Conservation (phyloP, 1,139 yeast genomes). For the Geotrichum restrictum region DNA sequence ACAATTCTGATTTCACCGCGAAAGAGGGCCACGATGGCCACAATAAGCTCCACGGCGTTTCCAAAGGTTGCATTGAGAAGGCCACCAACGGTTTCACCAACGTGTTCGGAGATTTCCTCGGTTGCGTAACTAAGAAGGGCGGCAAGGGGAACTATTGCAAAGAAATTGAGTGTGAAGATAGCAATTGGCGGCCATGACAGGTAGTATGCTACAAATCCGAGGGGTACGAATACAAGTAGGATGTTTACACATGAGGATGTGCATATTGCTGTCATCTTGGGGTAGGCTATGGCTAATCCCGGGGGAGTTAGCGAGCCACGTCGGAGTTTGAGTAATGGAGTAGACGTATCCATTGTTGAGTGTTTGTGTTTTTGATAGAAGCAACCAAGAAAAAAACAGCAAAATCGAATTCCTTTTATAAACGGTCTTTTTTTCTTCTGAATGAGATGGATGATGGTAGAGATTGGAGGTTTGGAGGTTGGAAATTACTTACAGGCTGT, state of each 20-base stretch:
- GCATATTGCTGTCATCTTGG: conserved; percentile 8
- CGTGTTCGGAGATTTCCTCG: conserved; percentile 81
- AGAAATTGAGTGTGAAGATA: conserved; percentile 70
- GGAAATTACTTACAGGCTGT: too few species aligned
- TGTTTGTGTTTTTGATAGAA: background rate
- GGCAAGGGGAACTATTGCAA: conserved; percentile 91
- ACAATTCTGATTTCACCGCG: conserved; percentile 89
- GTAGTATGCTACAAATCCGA: conserved; percentile 73
- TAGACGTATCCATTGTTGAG: background rate
- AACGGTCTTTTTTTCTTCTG: too few species aligned
- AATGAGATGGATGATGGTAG: too few species aligned
- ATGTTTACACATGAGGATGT: conserved; percentile 57
- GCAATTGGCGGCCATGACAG: conserved; percentile 55
- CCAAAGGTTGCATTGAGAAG: conserved; percentile 94
- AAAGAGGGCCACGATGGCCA: conserved; percentile 79
- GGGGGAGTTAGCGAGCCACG: background rate
- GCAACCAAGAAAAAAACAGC: background rate
- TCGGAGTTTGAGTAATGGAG: background rate
- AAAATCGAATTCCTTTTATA: too few species aligned
- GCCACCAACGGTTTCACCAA: conserved; percentile 76
- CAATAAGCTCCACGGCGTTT: conserved; percentile 89
- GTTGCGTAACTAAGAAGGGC: conserved; percentile 87
- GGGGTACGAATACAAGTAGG: conserved; percentile 74
- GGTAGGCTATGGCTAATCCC: background rate
- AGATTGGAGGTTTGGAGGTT: too few species aligned